These are phyloP conservation scores for Neofusicoccum cordaticola DNA, from an alignment of 2,329 filamentous ascomycete genomes.

Conservation along the genomic window DNA sequence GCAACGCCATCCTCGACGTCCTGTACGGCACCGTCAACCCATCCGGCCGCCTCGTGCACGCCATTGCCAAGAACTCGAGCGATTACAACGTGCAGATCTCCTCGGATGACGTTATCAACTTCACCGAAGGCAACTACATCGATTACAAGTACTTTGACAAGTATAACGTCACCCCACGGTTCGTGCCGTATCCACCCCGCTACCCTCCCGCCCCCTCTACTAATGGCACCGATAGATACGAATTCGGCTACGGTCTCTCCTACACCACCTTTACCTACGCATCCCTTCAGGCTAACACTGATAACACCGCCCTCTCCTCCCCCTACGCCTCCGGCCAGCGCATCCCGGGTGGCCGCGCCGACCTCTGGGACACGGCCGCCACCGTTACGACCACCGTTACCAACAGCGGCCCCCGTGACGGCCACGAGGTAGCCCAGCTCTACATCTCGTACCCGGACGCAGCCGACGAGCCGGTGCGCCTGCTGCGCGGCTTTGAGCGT, in stretches of 20 bases:
- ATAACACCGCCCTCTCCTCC: slow-evolving; percentile 36
- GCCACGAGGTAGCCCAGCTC: slow-evolving; percentile 38
- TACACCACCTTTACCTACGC: slow-evolving; percentile 44
- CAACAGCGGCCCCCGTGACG: slow-evolving; percentile 34
- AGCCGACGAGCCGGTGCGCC: slow-evolving; percentile 53
- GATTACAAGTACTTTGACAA: slow-evolving; percentile 46
- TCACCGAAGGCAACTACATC: slow-evolving; percentile 43
- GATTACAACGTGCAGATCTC: slow-evolving; percentile 57
- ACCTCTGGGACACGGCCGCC: slow-evolving; percentile 34
- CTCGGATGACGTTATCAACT: slow-evolving; percentile 51
- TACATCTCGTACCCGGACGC: slow-evolving; percentile 34
- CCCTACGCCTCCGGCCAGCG: slow-evolving; percentile 32
- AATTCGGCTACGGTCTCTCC: slow-evolving; percentile 45
- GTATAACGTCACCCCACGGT: slow-evolving; percentile 35
- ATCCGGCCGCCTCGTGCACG: slow-evolving; percentile 71
- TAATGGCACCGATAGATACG: slow-evolving; percentile 29
- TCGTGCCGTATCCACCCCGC: no score
- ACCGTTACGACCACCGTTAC: slow-evolving; percentile 33
- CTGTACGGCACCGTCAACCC: slow-evolving; percentile 63
- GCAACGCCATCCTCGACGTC: slow-evolving; percentile 61
- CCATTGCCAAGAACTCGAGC: slow-evolving; percentile 66
- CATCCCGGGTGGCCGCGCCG: slow-evolving; percentile 30
- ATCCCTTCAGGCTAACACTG: slow-evolving; percentile 22
- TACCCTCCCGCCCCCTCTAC: no score
- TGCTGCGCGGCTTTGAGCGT: slow-evolving; percentile 61